Percentiles rank a stretch among this genome's conserved stretches.
Evolutionary conservation across 1,284 basidiomycete species (phyloP).

Genomic region (Heterobasidion annosum): DNA sequence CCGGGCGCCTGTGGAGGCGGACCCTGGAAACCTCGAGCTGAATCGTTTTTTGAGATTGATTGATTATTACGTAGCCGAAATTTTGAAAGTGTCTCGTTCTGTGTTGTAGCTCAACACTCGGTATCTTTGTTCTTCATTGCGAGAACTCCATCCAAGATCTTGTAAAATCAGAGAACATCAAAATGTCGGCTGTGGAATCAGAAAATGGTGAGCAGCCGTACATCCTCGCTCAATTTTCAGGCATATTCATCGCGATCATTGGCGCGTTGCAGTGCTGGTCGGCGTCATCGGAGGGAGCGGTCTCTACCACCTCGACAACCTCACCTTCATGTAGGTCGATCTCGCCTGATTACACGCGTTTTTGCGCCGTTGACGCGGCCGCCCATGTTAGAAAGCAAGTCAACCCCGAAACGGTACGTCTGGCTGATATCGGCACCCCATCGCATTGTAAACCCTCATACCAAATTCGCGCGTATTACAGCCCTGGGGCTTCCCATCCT

Average conservation of each 20-base stretch:
- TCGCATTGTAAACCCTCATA: neutral
- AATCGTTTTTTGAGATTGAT: too few relatives aligned
- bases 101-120: too few relatives aligned
- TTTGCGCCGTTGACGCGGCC: neutral
- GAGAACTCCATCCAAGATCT: too few relatives aligned
- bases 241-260: neutral
- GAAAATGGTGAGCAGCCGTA: neutral
- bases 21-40: too few relatives aligned
- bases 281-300: slow-evolving; percentile 85
- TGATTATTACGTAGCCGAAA: too few relatives aligned
- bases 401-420: slow-evolving; percentile 60
- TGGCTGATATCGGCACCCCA: neutral
- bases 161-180: too few relatives aligned
- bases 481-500: slow-evolving; percentile 93
- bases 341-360: neutral
- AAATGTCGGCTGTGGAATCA: neutral
- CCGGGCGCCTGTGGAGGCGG: too few relatives aligned
- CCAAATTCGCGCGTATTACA: slow-evolving; percentile 19
- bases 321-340: slow-evolving; percentile 63
- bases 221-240: neutral
- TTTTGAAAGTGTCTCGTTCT: too few relatives aligned
- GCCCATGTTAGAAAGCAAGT: slow-evolving; percentile 44
- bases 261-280: slow-evolving; percentile 46
- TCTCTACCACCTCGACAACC: slow-evolving; percentile 84
- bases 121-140: too few relatives aligned